Evolutionary conservation across 495 filamentous ascomycete genomes (phyloP).

Genomic region (Friedmanniomyces simplex): DNA sequence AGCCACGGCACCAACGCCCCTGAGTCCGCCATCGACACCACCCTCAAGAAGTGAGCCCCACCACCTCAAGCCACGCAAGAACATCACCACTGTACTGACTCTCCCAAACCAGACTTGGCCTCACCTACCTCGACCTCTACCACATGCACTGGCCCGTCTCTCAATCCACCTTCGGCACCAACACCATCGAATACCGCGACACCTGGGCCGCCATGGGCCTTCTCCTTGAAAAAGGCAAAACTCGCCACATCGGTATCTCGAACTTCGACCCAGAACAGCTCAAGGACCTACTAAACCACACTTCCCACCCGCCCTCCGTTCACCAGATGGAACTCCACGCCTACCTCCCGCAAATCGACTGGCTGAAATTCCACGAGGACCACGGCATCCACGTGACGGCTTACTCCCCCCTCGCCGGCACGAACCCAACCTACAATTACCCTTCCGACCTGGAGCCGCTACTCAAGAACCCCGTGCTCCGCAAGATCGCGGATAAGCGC

Average conservation of each 20-base stretch:
- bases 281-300: constrained; percentile 17
- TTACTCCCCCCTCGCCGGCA: constrained; percentile 50
- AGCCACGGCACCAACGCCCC: constrained; percentile 24
- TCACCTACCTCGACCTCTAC: constrained; percentile 43
- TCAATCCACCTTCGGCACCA: background rate
- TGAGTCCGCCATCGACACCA: constrained; percentile 27
- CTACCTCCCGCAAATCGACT: constrained; percentile 46
- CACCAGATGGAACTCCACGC: constrained; percentile 56
- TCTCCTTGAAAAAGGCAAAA: constrained; percentile 22
- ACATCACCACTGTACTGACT: no score
- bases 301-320: constrained; percentile 36
- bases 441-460: constrained; percentile 4
- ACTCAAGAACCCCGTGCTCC: constrained; percentile 19
- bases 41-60: constrained; percentile 20
- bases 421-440: constrained; percentile 32
- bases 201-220: constrained; percentile 41
- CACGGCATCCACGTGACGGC: constrained; percentile 49
- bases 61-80: constrained; percentile 1
- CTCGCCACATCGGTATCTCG: constrained; percentile 27
- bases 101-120: constrained; percentile 24
- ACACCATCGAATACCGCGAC: constrained; percentile 27
- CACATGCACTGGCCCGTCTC: constrained; percentile 40
- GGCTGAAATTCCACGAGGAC: constrained; percentile 37
- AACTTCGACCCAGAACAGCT: constrained; percentile 30
- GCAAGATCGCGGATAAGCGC: constrained; percentile 25